Conservation (phyloP, 257 asterid species). For the Solanum ahanhuiri region DNA sequence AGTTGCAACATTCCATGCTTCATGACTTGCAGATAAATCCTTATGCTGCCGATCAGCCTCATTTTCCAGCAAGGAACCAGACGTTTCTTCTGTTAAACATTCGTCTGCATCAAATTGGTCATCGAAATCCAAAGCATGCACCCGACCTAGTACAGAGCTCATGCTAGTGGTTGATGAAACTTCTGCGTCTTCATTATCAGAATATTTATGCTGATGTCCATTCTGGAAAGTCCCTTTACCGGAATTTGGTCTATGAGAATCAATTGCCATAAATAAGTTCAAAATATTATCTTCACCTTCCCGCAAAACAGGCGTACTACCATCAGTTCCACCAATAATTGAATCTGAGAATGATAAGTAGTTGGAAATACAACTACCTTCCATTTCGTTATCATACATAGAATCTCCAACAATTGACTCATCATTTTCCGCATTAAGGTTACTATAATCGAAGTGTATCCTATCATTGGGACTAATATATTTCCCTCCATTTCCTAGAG, state of each 20-base stretch:
- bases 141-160: constrained; percentile 72
- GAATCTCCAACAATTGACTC: constrained; percentile 37
- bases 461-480: background rate
- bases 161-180: constrained; percentile 78
- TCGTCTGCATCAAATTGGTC: constrained; percentile 46
- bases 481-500: constrained; percentile 4
- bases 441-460: constrained; percentile 6
- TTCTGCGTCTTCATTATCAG: constrained; percentile 66
- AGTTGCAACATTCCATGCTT: constrained; percentile 4
- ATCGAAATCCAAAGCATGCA: constrained; percentile 65
- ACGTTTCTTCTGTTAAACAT: constrained; percentile 21
- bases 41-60: constrained; percentile 14
- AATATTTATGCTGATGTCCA: constrained; percentile 21
- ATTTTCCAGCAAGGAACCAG: constrained; percentile 19
- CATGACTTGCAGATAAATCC: constrained; percentile 3
- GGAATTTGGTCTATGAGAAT: constrained; percentile 24
- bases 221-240: constrained; percentile 12
- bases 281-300: constrained; percentile 57
- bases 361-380: constrained; percentile 47
- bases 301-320: constrained; percentile 18
- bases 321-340: constrained; percentile 52
- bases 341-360: constrained; percentile 82
- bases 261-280: constrained; percentile 59
- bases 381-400: constrained; percentile 25
- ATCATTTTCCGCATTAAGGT: constrained; percentile 22